Base-by-base conservation (phyloP, 2,329 filamentous ascomycete species). In the Penicillium sp. region DNA sequence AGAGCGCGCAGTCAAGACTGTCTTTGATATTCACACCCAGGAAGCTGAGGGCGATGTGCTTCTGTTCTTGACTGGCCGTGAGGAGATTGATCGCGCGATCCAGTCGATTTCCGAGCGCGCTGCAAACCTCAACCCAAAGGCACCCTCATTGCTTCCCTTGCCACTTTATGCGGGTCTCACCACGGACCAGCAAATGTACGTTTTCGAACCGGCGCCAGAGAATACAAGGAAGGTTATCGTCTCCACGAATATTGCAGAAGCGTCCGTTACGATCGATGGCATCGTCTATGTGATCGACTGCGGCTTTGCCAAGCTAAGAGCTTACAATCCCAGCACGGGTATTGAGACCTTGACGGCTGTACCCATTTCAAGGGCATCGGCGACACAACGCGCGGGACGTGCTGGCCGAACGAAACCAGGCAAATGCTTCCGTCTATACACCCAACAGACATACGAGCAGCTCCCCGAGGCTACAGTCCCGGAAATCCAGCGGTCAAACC, bases 241-340 rank as follows among this genome's bases (percentile, higher is more conserved):
- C 66, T 90, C 92, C 4, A 98, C 95, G 60, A 98, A 98, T 73
- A 97, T 98, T 65, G 93, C 95, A 13, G 95, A 99, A 80, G 94
- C 95, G 4, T 97, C 92, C 1, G 90, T 99, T 46, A 98, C 95
- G 16, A 96, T 98, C 58, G 89, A 95, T 56, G 93, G 92, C 2
- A 93, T 98, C 62, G 88, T 93, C 57, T 96, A 92, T 71, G 94
- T 99, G 6, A 81, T 98, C 53, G 95, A 99, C 75, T 89, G 87
- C 56, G 95, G 95, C 1, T 97, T 92, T 72, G 93, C 96, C 66
- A 98, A 98, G 75, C 81, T 97, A 22, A 87, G 93, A 42, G 89
- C 91, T 6, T 98, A 92, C 78, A 90, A 96, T 67, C 92, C 94
- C 0, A 83, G 75, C 16, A 94, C 91, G 0, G 91, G 93, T 13